phyloP scores from a whole-genome alignment of 352 stramenopile species.

The Globisporangium emineosum region DNA sequence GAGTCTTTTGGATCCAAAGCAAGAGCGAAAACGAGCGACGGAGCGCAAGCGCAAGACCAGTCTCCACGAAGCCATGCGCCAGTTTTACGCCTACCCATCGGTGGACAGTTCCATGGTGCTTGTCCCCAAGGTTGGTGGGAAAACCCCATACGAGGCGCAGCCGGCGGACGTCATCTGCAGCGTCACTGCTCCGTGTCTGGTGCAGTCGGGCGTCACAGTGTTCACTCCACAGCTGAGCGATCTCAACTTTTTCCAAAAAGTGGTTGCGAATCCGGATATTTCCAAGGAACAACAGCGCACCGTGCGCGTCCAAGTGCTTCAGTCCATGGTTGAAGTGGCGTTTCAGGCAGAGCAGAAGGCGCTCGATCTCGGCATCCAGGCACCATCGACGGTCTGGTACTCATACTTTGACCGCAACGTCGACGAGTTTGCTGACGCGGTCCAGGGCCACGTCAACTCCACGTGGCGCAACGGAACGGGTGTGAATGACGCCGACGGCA shows the following conservation, averaged over 20 bases:
- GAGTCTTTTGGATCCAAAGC: neutral
- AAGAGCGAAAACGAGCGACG: neutral
- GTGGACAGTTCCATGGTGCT: conserved; percentile 21
- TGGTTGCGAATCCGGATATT: conserved; percentile 18
- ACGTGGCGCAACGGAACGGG: conserved; percentile 19
- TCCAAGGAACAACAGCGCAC: conserved; percentile 20
- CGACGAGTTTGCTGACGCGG: conserved; percentile 54
- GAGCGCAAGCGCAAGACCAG: conserved; percentile 12
- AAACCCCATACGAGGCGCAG: neutral
- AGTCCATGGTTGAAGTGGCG: conserved; percentile 30
- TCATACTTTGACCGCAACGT: conserved; percentile 42
- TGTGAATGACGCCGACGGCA: neutral
- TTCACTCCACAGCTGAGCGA: conserved; percentile 44
- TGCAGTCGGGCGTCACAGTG: conserved; percentile 59
- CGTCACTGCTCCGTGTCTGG: conserved; percentile 25
- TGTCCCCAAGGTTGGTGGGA: neutral
- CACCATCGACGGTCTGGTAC: conserved; percentile 63
- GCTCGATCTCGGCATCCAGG: conserved; percentile 40
- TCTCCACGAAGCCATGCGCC: conserved; percentile 31
- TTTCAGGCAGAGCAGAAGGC: conserved; percentile 43
- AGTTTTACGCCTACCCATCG: conserved; percentile 47
- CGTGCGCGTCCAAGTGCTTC: conserved; percentile 28
- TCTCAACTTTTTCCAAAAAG: conserved; percentile 22
- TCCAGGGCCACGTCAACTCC: conserved; percentile 42
- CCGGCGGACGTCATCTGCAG: conserved; percentile 20